Base-by-base conservation (phyloP, 1,139 yeast genomes). In the Petasospora fabianii region DNA sequence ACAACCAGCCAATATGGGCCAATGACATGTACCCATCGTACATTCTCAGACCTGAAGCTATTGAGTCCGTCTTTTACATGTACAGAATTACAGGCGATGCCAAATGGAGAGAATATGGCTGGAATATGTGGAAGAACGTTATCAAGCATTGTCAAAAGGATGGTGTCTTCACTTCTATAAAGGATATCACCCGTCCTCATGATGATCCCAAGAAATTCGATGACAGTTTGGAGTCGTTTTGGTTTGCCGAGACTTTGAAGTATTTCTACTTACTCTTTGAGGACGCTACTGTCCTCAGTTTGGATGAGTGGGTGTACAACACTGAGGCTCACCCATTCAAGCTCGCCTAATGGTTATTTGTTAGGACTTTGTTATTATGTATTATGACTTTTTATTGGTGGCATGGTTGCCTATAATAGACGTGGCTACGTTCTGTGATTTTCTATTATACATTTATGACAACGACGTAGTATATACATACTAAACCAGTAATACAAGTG, bases 261-360 rank as follows among this genome's bases (percentile, higher is more conserved):
- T 84, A 83, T 59, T 79, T 78, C 48, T 84, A 80, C 59, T 65
- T 84, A 45, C 65, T 84, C 51, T 83, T 82, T 58, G 80, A 79
- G 42, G 87, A 83, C 38, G 67, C 71, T 5, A 65, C 71, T 42
- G 68, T 69, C 43, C 59, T 78, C 44, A 80, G 84, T 32, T 65
- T 85, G 53, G 87, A 82, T 54, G 74, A 84, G 37, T 83, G 74
- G 54, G 84, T 85, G 10, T 79, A 80, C 60, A 84, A 85, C 54
- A 80, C 88, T 8, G 88, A 84, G 54, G 95, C 94, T 0, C 95
- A 85, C 60, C 84, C 92, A 16, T 73, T 84, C 61, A 78, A 73
- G 38, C 36, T 51, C 30, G 44, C 21, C 6, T 16, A 31, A 29
- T 11, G 28, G n/a, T 15, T 22, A 20, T 22, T 22, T 12, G 10